A percentile compares a stretch with the other conserved stretches of the same genome.
Conservation (phyloP, 257 asterid species). For the Hygrophila difformis region DNA sequence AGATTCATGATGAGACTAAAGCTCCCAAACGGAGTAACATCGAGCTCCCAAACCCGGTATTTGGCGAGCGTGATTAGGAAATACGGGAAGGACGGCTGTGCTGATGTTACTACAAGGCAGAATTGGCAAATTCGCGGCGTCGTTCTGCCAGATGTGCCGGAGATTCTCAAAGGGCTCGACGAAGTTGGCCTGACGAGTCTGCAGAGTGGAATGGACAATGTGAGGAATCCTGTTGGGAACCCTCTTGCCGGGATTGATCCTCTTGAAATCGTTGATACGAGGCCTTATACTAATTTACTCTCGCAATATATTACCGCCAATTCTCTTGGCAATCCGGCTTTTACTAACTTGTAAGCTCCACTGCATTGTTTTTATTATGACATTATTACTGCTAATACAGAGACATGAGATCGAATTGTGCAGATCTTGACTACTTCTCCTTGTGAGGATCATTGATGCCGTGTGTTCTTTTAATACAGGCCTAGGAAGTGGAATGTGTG, state of each 20-base stretch:
- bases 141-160: slow-evolving; percentile 77
- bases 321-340: slow-evolving; percentile 73
- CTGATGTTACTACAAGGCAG: slow-evolving; percentile 88
- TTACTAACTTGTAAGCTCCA: slow-evolving; percentile 71
- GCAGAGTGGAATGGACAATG: slow-evolving; percentile 99
- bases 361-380: too few relatives aligned
- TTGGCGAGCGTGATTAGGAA: slow-evolving; percentile 69
- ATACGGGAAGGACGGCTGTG: slow-evolving; percentile 85
- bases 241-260: slow-evolving; percentile 98
- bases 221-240: slow-evolving; percentile 89
- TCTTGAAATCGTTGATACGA: slow-evolving; percentile 74
- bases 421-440: too few relatives aligned
- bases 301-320: slow-evolving; percentile 79
- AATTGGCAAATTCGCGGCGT: slow-evolving; percentile 99
- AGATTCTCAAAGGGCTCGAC: slow-evolving; percentile 67
- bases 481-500: slow-evolving; percentile 99
- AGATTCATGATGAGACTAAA: slow-evolving; percentile 96
- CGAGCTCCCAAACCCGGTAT: slow-evolving; percentile 78
- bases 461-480: too few relatives aligned
- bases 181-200: slow-evolving; percentile 87
- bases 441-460: too few relatives aligned
- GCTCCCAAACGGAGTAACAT: slow-evolving; percentile 94
- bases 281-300: slow-evolving; percentile 72
- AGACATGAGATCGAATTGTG: too few relatives aligned
- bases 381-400: too few relatives aligned